A percentile compares a stretch with the other conserved stretches of the same genome.
These are phyloP conservation scores for Thelonectria rubi DNA, from an alignment of 2,329 filamentous ascomycete genomes.

Conservation along the genomic window DNA sequence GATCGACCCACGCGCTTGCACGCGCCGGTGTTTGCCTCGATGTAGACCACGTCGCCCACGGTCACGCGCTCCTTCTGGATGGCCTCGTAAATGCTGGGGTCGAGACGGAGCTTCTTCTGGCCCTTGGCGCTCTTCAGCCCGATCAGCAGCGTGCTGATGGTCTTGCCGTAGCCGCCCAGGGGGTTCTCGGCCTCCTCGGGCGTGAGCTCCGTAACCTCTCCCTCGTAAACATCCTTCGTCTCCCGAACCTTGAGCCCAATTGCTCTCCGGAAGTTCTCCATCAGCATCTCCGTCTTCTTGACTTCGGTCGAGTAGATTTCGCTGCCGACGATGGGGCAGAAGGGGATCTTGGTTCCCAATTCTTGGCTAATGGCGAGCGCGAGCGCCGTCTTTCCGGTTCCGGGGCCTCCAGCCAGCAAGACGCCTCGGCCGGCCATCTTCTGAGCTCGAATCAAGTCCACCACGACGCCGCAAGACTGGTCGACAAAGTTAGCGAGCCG, in stretches of 20 bases:
- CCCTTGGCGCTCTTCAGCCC: slow-evolving; percentile 95
- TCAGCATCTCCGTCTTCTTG: slow-evolving; percentile 98
- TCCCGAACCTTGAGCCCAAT: slow-evolving; percentile 97
- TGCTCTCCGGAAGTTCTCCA: slow-evolving; percentile 98
- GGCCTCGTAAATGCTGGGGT: slow-evolving; percentile 98
- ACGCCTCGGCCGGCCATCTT: slow-evolving; percentile 98
- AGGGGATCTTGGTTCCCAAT: slow-evolving; percentile 96
- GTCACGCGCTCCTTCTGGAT: slow-evolving; percentile 98
- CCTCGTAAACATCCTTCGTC: slow-evolving; percentile 99
- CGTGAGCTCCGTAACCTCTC: slow-evolving; percentile 96
- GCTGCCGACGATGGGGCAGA: slow-evolving; percentile 97
- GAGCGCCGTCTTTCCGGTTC: slow-evolving; percentile 96
- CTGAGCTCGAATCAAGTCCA: slow-evolving; percentile 93
- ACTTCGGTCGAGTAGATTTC: slow-evolving; percentile 98
- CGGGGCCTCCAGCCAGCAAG: slow-evolving; percentile 90
- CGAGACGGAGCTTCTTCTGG: slow-evolving; percentile 95
- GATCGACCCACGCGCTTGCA: slow-evolving; percentile 97
- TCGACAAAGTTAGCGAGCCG: slow-evolving; percentile 33
- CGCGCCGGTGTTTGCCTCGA: slow-evolving; percentile 97
- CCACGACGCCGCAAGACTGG: slow-evolving; percentile 92
- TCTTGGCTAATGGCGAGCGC: slow-evolving; percentile 96
- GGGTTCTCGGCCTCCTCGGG: slow-evolving; percentile 99
- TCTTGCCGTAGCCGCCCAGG: slow-evolving; percentile 94
- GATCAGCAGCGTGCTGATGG: slow-evolving; percentile 94
- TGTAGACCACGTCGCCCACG: slow-evolving; percentile 97